These are phyloP conservation scores for Paraurostyla sp. DNA, from an alignment of 73 alveolate species.

Conservation along the genomic window DNA sequence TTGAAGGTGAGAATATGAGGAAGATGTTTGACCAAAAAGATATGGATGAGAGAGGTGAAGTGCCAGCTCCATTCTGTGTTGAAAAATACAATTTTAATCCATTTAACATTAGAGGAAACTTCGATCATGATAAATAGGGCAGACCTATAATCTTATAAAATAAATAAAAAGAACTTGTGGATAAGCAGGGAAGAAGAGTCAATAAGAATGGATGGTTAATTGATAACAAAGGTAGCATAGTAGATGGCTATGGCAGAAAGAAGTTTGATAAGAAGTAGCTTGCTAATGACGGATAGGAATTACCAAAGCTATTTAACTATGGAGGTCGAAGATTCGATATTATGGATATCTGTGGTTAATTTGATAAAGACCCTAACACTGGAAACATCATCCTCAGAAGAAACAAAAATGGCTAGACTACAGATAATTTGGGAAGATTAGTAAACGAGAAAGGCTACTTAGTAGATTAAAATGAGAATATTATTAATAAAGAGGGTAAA, in stretches of 20 bases:
- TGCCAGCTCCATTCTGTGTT: conserved; percentile 69
- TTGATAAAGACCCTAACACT: conserved; percentile 28
- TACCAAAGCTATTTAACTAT: conserved; percentile 67
- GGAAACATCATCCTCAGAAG: conserved; percentile 45
- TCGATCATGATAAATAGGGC: conserved; percentile 37
- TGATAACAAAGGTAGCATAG: conserved; percentile 33
- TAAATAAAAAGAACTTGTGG: conserved; percentile 31
- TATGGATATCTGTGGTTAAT: conserved; percentile 45
- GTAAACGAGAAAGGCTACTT: conserved; percentile 73
- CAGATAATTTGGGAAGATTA: conserved; percentile 44
- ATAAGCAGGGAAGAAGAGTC: conserved; percentile 45
- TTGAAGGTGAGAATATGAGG: conserved; percentile 32
- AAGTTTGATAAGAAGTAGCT: conserved; percentile 52
- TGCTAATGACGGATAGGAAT: conserved; percentile 54
- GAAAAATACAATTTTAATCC: conserved; percentile 69
- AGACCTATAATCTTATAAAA: conserved; percentile 12
- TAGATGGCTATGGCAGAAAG: conserved; percentile 38
- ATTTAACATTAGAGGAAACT: conserved; percentile 34
- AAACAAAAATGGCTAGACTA: conserved; percentile 45
- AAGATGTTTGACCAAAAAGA: conserved; percentile 62
- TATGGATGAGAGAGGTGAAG: conserved; percentile 66
- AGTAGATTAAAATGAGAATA: conserved; percentile 57
- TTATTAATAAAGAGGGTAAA: conserved; percentile 61
- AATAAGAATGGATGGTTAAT: conserved; percentile 53
- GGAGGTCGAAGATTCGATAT: conserved; percentile 63